Percentiles rank a stretch among this genome's conserved stretches.
Conservation (phyloP, 768 basidiomycete genomes). For the Megacollybia marginata region DNA sequence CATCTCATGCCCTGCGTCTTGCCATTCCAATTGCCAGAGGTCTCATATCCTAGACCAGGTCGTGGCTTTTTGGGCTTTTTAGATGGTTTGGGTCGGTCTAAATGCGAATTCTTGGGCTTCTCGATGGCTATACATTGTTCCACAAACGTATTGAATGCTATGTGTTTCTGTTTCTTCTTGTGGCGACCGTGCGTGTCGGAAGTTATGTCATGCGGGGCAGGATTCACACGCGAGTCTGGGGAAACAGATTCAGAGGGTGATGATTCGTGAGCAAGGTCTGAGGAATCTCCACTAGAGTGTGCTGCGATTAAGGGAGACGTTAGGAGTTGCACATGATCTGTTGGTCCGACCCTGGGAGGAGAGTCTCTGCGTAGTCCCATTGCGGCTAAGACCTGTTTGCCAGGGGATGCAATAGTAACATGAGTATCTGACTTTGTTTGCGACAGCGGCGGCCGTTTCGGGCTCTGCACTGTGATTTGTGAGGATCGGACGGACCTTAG, state of each 20-base stretch:
- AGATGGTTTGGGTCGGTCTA: too few relatives aligned
- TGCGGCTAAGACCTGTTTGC: slow-evolving; percentile 49
- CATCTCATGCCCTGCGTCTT: slow-evolving; percentile 11
- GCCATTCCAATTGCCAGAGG: slow-evolving; percentile 7
- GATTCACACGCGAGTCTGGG: neutral
- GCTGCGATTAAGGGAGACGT: neutral
- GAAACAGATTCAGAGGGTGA: slow-evolving; percentile 4
- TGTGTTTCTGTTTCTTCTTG: slow-evolving; percentile 68
- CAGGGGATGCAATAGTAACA: slow-evolving; percentile 49
- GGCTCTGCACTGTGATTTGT: neutral
- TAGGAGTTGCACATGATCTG: slow-evolving; percentile 1
- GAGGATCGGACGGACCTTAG: neutral
- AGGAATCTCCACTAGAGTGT: neutral
- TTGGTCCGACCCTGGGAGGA: slow-evolving; percentile 56
- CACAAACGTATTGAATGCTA: slow-evolving; percentile 97
- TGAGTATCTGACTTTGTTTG: slow-evolving; percentile 91
- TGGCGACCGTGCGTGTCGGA: slow-evolving; percentile 12
- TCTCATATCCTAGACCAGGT: neutral
- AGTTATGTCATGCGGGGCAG: slow-evolving; percentile 11
- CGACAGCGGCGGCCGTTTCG: slow-evolving; percentile 50
- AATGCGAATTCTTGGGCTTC: slow-evolving; percentile 40
- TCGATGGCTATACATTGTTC: slow-evolving; percentile 93
- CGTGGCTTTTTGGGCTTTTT: neutral
- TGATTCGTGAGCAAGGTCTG: slow-evolving; percentile 1
- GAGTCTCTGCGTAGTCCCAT: slow-evolving; percentile 42